These are phyloP conservation scores for Suillus variegatus DNA, from an alignment of 768 basidiomycete genomes.

Conservation along the genomic window DNA sequence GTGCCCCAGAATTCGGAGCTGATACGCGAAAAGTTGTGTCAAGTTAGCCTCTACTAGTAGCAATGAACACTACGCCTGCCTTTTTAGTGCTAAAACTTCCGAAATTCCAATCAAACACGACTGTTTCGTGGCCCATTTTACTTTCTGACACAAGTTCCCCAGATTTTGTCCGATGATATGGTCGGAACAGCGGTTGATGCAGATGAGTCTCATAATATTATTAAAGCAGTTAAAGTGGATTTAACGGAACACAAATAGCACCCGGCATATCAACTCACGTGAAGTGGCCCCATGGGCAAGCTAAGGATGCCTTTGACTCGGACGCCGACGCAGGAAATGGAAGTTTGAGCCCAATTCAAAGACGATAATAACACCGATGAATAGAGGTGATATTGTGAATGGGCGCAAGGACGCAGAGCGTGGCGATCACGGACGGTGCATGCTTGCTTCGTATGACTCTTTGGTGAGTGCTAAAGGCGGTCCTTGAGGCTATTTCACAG, in stretches of 20 bases:
- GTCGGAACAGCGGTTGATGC: neutral
- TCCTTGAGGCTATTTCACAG: constrained; percentile 1
- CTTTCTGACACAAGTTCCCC: neutral
- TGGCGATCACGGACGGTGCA: neutral
- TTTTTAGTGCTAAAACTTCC: neutral
- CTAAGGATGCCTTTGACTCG: neutral
- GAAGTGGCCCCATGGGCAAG: neutral
- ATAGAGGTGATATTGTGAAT: neutral
- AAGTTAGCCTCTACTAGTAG: neutral
- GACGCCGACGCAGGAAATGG: constrained; percentile 1
- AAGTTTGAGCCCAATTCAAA: neutral
- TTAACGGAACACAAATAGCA: neutral
- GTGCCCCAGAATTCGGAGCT: neutral
- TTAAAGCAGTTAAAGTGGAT: neutral
- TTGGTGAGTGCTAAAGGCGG: neutral
- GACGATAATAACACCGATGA: neutral
- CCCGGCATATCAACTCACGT: neutral
- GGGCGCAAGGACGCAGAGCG: neutral
- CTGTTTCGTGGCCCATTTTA: too few relatives aligned
- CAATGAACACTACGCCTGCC: constrained; percentile 7
- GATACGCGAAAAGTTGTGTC: neutral
- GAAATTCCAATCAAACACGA: neutral
- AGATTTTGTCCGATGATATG: neutral
- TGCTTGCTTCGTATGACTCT: neutral
- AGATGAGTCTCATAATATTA: neutral